Conservation (phyloP, 495 filamentous ascomycete species). For the Bathelium albidoporum region DNA sequence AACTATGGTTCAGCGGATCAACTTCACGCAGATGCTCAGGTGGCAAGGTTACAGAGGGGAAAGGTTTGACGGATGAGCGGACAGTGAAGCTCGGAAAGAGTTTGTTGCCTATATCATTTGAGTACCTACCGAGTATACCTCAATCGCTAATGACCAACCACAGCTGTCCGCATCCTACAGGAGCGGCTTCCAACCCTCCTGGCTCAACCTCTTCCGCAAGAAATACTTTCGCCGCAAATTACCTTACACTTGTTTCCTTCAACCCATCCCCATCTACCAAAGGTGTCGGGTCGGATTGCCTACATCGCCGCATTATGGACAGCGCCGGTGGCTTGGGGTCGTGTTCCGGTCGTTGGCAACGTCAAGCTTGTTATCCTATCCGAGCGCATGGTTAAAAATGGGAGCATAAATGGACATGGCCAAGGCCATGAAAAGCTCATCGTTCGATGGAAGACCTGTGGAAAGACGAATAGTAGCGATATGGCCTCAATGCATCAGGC, state of each 20-base stretch:
- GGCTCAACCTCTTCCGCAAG: conserved; percentile 68
- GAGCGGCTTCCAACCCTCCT: conserved; percentile 77
- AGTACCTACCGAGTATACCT: neutral
- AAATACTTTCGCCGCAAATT: conserved; percentile 81
- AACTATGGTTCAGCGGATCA: conserved; percentile 29
- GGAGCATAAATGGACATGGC: conserved; percentile 23
- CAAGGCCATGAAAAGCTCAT: conserved; percentile 65
- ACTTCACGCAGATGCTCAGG: conserved; percentile 9
- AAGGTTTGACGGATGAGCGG: conserved; percentile 57
- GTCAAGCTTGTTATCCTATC: conserved; percentile 76
- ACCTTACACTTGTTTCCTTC: conserved; percentile 93
- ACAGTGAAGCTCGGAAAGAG: conserved; percentile 86
- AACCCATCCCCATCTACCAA: conserved; percentile 89
- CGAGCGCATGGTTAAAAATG: conserved; percentile 68
- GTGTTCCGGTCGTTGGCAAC: conserved; percentile 78
- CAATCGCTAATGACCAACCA: conserved; percentile 5
- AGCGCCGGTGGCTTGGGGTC: conserved; percentile 88
- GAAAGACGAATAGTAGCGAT: conserved; percentile 30
- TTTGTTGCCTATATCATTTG: conserved; percentile 31
- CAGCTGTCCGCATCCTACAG: conserved; percentile 79
- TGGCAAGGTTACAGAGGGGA: conserved; percentile 22
- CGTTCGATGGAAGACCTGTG: conserved; percentile 71
- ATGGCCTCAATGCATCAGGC: conserved; percentile 35
- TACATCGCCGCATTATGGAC: conserved; percentile 95
- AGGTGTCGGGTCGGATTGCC: conserved; percentile 75